A percentile compares a stretch with the other conserved stretches of the same genome.
Evolutionary conservation across 2,329 filamentous ascomycete genomes (phyloP).

Genomic region (Canariomyces notabilis): DNA sequence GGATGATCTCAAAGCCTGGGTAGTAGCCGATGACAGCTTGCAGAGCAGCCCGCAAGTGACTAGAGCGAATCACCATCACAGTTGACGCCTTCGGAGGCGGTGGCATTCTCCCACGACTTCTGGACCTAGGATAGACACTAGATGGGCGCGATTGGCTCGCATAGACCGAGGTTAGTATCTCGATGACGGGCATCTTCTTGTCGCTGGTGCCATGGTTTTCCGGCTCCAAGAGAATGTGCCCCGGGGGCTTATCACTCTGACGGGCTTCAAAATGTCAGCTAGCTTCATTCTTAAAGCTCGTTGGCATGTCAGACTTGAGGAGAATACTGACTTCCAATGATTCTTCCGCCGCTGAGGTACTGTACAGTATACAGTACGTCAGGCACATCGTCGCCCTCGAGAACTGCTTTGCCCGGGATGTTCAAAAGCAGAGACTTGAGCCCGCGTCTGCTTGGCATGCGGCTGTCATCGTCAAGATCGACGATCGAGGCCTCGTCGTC

Average conservation of each 20-base stretch:
- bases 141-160: neutral
- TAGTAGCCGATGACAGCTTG: conserved; percentile 46
- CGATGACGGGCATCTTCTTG: conserved; percentile 17
- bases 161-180: conserved; percentile 13
- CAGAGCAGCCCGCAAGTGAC: conserved; percentile 43
- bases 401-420: neutral
- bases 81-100: conserved; percentile 19
- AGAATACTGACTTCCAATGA: conserved; percentile 14
- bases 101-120: neutral
- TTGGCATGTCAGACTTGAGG: neutral
- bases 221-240: neutral
- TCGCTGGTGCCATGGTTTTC: neutral
- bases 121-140: neutral
- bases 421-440: neutral
- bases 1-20: conserved; percentile 34
- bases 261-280: conserved; percentile 12
- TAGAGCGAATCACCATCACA: conserved; percentile 41
- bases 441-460: neutral
- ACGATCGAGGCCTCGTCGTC: neutral
- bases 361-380: conserved; percentile 14
- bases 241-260: conserved; percentile 14
- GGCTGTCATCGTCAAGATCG: conserved; percentile 10
- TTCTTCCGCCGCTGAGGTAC: conserved; percentile 2
- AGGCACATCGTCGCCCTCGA: conserved; percentile 9
- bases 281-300: neutral